Evolutionary conservation across 108 stramenopile genomes (phyloP).

Genomic region (Stephanodiscus minutulus): DNA sequence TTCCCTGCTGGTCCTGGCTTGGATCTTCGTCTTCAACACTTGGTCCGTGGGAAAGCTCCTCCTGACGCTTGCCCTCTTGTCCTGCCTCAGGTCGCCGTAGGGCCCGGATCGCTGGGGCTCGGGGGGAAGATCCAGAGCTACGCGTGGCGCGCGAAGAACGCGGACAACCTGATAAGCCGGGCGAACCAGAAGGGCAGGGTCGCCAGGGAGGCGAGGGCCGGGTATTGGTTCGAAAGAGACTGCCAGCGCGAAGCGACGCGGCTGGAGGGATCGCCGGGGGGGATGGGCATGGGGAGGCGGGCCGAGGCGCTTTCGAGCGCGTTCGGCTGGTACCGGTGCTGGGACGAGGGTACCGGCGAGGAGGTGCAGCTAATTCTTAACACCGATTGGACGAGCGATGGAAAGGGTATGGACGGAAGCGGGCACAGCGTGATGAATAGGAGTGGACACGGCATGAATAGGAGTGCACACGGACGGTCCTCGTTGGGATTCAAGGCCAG

Average conservation of each 20-base stretch:
- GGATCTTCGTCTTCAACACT: no score
- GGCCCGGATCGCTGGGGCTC: conserved; percentile 75
- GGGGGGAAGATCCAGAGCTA: conserved; percentile 84
- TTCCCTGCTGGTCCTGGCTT: no score
- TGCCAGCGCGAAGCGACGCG: conserved; percentile 72
- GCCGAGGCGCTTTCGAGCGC: conserved; percentile 85
- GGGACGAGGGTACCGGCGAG: conserved; percentile 82
- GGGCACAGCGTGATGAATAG: conserved; percentile 52
- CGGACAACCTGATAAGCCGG: conserved; percentile 80
- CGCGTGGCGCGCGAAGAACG: conserved; percentile 84
- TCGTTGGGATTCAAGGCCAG: conserved; percentile 80
- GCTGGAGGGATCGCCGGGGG: conserved; percentile 50
- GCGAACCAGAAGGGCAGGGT: conserved; percentile 75
- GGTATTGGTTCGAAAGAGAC: conserved; percentile 89
- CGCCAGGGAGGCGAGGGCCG: conserved; percentile 72
- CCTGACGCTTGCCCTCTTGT: no score
- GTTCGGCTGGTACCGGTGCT: conserved; percentile 93
- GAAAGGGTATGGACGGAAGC: conserved; percentile 49
- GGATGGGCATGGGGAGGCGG: conserved; percentile 74
- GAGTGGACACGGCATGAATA: conserved; percentile 58
- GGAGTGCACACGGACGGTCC: conserved; percentile 69
- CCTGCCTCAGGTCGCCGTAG: conserved; percentile 69
- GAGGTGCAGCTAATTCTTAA: conserved; percentile 46
- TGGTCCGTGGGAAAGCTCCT: no score
- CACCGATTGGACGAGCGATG: conserved; percentile 43